A percentile compares a stretch with the other conserved stretches of the same genome.
Conservation (phyloP, 169 alveolate species). For the Gregarina niphandrodes region DNA sequence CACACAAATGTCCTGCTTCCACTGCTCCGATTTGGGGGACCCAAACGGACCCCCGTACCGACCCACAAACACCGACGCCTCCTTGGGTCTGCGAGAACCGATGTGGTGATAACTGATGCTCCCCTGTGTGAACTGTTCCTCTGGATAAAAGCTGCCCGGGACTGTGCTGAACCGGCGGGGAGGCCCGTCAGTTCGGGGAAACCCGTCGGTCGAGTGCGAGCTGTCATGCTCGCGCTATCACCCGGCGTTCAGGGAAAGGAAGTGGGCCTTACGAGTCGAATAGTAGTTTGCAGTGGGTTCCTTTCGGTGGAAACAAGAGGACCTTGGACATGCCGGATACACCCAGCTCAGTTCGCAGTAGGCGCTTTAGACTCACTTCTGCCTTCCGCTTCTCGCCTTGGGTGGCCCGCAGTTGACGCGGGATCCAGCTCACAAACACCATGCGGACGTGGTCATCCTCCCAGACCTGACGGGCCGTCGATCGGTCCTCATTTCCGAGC, state of each 20-base stretch:
- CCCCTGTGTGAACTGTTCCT: neutral
- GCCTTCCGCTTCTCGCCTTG: neutral
- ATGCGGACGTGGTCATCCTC: constrained; percentile 1
- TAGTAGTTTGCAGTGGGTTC: neutral
- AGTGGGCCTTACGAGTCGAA: neutral
- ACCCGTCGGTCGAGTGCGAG: neutral
- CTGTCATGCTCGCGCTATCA: neutral
- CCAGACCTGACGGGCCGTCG: too few species aligned
- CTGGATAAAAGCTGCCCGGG: neutral
- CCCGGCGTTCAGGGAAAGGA: neutral
- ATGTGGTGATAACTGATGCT: neutral
- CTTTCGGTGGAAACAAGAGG: neutral
- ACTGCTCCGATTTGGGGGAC: neutral
- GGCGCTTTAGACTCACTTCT: neutral
- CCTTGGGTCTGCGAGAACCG: neutral
- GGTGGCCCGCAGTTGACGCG: neutral
- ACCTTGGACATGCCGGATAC: neutral
- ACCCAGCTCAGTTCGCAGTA: neutral
- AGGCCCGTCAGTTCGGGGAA: neutral
- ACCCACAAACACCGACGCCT: neutral
- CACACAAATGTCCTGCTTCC: neutral
- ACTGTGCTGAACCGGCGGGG: neutral
- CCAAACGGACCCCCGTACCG: neutral
- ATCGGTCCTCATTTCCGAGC: too few species aligned
- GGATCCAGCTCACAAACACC: neutral